Base-by-base conservation (phyloP, 768 basidiomycete species). In the Candolleomyces efflorescens region DNA sequence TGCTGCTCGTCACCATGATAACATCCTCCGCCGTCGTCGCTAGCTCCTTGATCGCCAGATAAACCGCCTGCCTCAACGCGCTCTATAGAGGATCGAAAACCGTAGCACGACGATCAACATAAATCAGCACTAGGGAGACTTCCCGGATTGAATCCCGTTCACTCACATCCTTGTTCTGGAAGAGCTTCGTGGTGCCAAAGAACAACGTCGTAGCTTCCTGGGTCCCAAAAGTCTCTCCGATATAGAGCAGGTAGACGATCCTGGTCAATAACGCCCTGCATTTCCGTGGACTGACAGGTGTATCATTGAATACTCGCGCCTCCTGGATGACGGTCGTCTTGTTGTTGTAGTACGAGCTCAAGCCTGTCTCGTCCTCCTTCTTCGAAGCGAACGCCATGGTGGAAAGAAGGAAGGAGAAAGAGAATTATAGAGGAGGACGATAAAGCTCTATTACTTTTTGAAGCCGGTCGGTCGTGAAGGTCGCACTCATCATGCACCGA, bases 311-410 rank as follows among this genome's bases (percentile, higher is more conserved):
- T 58, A 94, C 90, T 63, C 97, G 87, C 59, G 97, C 95, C 73
- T 99, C 97, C 73, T 98, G 97, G 64, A 98, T 90, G 63, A 98
- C 90, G 0, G 96, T 97, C 20, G 93, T 95, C 75, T 98, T 98
- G 81, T 98, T 96, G 76, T 93, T 93, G 72, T 92, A 91, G 73
- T 90, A 95, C 53, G 87, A 84, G 78, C 90, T 93, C 65, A 97
- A 85, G 54, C 92, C 89, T 72, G 82, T 86, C 78, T 97, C 95
- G 68, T 98, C 96, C 75, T 98, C 95, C 80, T 95, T 95, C 81
- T 98, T 98, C 64, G 89, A 92, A 67, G 82, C 80, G 74, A 91
- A 87, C 59, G 75, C 76, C 80, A 82, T 81, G 62, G 68, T 66
- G 53, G 58, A 61, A 56, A n/a, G n/a, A n/a, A n/a, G n/a, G 59